A percentile compares a stretch with the other conserved stretches of the same genome.
Conservation (phyloP, 23 red algal species). For the Gracilariopsis chorda region DNA sequence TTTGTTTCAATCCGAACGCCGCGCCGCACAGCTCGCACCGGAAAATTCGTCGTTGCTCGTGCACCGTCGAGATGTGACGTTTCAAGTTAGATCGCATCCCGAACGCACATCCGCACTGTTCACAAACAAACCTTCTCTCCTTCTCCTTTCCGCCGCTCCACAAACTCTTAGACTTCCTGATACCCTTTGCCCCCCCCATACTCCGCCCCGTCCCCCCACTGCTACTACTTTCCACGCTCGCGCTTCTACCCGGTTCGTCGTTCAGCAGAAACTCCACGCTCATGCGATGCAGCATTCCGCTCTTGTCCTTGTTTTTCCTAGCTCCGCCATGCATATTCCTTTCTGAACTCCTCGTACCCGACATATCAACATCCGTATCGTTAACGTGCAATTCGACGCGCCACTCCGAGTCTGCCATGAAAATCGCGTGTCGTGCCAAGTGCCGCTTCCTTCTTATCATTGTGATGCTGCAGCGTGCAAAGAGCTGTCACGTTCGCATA, state of each 20-base stretch:
- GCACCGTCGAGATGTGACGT: constrained; percentile 54
- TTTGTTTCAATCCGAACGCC: constrained; percentile 59
- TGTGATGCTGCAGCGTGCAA: too few relatives aligned
- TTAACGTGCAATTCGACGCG: too few relatives aligned
- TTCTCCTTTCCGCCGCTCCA: neutral
- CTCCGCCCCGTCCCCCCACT: neutral
- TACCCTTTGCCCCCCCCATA: neutral
- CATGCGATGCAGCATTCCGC: constrained; percentile 14
- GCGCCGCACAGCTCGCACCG: constrained; percentile 39
- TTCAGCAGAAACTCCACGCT: constrained; percentile 28
- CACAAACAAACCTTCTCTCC: constrained; percentile 17
- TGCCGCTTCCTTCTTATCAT: too few relatives aligned
- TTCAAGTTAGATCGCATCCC: constrained; percentile 54
- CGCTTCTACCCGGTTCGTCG: neutral
- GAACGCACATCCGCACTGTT: constrained; percentile 6
- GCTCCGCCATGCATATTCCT: too few relatives aligned
- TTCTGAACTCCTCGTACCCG: too few relatives aligned
- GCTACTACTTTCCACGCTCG: neutral
- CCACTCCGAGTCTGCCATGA: too few relatives aligned
- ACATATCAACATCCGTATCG: too few relatives aligned
- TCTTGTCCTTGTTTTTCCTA: too few relatives aligned
- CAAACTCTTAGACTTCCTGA: neutral
- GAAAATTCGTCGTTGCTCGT: constrained; percentile 55
- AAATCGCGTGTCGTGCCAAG: too few relatives aligned
- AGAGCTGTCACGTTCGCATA: too few relatives aligned